Base-by-base conservation (phyloP, 2,329 filamentous ascomycete genomes). In the Alternaria rosae region DNA sequence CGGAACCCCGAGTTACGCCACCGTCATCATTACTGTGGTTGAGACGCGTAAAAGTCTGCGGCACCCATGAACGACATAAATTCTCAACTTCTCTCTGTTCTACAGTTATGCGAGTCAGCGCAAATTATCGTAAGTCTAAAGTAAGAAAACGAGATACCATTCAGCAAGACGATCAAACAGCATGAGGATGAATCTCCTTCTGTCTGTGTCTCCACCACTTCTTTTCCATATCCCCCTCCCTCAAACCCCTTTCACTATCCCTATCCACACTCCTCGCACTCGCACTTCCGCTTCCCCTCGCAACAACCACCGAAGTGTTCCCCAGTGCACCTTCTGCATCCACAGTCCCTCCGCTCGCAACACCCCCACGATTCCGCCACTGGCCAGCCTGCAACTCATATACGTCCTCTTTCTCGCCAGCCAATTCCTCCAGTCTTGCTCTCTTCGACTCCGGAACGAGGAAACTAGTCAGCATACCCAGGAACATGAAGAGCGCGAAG, bases 391-490 rank as follows among this genome's bases (percentile, higher is more conserved):
- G 69, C 26, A 71, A 43, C 42, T 69, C 68, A 64, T 71, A 71
- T 43, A 71, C 70, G 57, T 67, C 89, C 2, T 87, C 85, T 3
- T 86, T 82, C 76, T 92, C 90, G 2, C 89, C 89, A 0, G 89
- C 85, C 15, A 93, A 80, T 66, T 89, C 86, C 74, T 93, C 92
- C 43, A 95, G 82, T 0, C 91, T 92, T 76, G 88, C 84, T 1
- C 90, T 85, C 81, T 91, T 93, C 0, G 90, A 93, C 80, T 93
- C 92, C 0, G 91, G 91, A 21, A 94, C 88, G n/a, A 94, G 80
- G 4, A 93, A 81, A 1, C 89, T 89, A 3, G 88, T 87, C 48
- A 92, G 79, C 48, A 87, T 86, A 35, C 92, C 92, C 54, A 86
- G 85, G 6, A 94, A 83, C 92, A 93, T 94, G 82, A 94, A 93